A percentile compares a stretch with the other conserved stretches of the same genome.
These are phyloP conservation scores for Imleria badia DNA, from an alignment of 768 basidiomycete species.

Conservation along the genomic window DNA sequence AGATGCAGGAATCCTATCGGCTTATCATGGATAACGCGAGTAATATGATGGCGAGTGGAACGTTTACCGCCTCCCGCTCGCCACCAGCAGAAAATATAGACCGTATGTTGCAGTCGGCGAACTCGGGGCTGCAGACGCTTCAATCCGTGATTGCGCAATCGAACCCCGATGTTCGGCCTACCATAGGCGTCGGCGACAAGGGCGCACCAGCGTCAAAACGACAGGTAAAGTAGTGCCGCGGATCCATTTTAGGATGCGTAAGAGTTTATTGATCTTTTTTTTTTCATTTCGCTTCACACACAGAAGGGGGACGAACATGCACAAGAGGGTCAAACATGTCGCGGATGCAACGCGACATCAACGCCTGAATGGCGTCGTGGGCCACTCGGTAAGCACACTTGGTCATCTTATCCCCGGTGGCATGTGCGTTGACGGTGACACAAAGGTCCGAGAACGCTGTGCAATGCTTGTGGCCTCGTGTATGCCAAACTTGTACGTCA, in stretches of 20 bases:
- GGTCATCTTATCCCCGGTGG: slow-evolving; percentile 23
- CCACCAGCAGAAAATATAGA: slow-evolving; percentile 39
- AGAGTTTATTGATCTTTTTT: slow-evolving; percentile 32
- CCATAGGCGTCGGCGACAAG: slow-evolving; percentile 28
- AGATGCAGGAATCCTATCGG: slow-evolving; percentile 47
- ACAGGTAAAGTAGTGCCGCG: slow-evolving; percentile 33
- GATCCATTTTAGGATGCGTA: slow-evolving; percentile 23
- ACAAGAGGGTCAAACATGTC: slow-evolving; percentile 69
- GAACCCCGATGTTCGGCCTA: slow-evolving; percentile 28
- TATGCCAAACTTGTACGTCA: slow-evolving; percentile 79
- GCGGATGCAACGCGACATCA: slow-evolving; percentile 80
- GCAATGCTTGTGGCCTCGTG: slow-evolving; percentile 84
- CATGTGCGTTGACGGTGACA: slow-evolving; percentile 27
- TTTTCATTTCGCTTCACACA: slow-evolving; percentile 6
- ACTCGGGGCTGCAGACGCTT: slow-evolving; percentile 35
- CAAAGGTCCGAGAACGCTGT: slow-evolving; percentile 76
- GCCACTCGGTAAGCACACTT: slow-evolving; percentile 62
- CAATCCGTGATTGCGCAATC: slow-evolving; percentile 30
- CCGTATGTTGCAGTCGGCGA: slow-evolving; percentile 45
- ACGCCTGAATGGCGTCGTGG: slow-evolving; percentile 88
- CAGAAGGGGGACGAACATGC: slow-evolving; percentile 43
- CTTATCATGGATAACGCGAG: slow-evolving; percentile 41
- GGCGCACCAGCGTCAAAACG: slow-evolving; percentile 32
- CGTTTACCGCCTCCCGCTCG: slow-evolving; percentile 22
- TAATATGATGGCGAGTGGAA: slow-evolving; percentile 25